A percentile compares a stretch with the other conserved stretches of the same genome.
Conservation (phyloP, 305 asterid genomes). For the Fraxinus xanthoxyloides region DNA sequence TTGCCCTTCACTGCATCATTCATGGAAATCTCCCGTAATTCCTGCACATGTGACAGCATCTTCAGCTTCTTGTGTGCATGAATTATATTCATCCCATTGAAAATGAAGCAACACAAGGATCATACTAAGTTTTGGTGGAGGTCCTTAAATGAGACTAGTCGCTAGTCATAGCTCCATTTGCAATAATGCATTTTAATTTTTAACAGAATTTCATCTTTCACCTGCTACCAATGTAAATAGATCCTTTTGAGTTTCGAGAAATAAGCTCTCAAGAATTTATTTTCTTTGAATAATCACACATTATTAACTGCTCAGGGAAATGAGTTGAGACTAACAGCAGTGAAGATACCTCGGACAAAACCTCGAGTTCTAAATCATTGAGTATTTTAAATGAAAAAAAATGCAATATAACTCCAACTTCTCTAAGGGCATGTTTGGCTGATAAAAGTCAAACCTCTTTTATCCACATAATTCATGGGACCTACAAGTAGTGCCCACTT, state of each 20-base stretch:
- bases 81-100: background rate
- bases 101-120: conserved; percentile 16
- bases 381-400: background rate
- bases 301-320: background rate
- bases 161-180: background rate
- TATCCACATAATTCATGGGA: background rate
- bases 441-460: background rate
- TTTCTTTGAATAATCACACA: background rate
- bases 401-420: background rate
- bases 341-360: background rate
- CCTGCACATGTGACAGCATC: conserved; percentile 40
- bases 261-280: background rate
- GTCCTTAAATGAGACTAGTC: background rate
- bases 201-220: background rate
- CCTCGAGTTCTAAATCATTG: background rate
- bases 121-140: background rate
- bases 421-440: background rate
- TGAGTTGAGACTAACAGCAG: background rate
- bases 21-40: conserved; percentile 61
- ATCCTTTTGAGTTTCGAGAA: background rate
- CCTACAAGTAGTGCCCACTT: background rate
- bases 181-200: background rate
- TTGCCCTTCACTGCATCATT: conserved; percentile 75
- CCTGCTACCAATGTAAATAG: background rate
- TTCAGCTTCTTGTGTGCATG: conserved; percentile 3